Evolutionary conservation across 2,329 filamentous ascomycete species (phyloP), one percentile per base, ranked within the genome.

Genomic region (Coniochaeta ligniaria): DNA sequence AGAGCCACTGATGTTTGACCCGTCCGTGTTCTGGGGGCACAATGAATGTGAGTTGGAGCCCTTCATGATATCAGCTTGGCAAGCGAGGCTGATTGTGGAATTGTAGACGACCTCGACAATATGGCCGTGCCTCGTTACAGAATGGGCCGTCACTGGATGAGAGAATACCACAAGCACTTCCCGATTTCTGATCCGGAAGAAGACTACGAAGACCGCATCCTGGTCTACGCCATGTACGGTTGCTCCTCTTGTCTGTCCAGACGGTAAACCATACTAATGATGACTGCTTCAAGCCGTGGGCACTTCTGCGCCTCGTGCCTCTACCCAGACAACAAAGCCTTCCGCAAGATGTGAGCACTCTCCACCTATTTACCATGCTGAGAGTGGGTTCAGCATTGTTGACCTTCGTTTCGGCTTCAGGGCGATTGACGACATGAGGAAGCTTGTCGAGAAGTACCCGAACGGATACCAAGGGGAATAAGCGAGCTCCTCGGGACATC

Each of bases 201-300:
- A 20, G 52, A 56, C 28, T 33, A 20, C 8, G 52, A 56, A 4
- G 52, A 20, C 12, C 9, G 52, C n/a, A 56, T 26, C 28, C 22
- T 35, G 20, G 3, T 67, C 59, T 69, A 57, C 61, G 14, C 36
- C 47, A 57, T 41, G 69, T 24, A 50, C 9, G 41, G 5, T 45
- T 22, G 17, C 16, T 22, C 41, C 20, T 22, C 41, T 45, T 45
- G 41, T 16, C 41, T 16, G 20, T 45, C 28, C 28, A 6, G 28
- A 31, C 9, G 28, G 9, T 31, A 31, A 6, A 31, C 5, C 28
- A 31, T 31, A 31, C 28, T 31, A 31, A 31, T 31, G 5, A 31
- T 31, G 28, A 5, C 28, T 31, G 28, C 5, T 9, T 31, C 28
- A 31, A 31, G 28, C 28, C 28, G 28, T 31, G 28, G 28, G 9